Conservation (phyloP, 805 yeast genomes). For the Cyberlindnera misumaiensis region DNA sequence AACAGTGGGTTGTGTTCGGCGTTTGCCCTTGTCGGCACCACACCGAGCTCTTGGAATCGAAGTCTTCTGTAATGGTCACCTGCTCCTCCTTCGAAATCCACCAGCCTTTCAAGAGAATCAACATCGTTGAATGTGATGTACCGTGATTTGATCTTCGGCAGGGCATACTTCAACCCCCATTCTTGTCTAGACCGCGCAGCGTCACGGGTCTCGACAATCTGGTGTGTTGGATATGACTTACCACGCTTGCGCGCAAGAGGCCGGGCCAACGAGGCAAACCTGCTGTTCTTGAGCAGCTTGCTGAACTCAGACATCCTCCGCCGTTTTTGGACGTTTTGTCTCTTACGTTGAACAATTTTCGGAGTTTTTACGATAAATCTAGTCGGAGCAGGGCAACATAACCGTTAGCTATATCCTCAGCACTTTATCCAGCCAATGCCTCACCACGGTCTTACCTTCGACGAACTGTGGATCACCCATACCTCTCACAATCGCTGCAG, state of each 20-base stretch:
- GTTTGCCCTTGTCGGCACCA: slow-evolving; percentile 26
- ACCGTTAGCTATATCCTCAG: slow-evolving; percentile 17
- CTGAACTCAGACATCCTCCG: slow-evolving; percentile 21
- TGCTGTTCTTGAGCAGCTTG: slow-evolving; percentile 25
- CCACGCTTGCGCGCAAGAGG: slow-evolving; percentile 12
- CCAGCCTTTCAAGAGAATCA: slow-evolving; percentile 60
- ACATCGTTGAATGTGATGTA: slow-evolving; percentile 58
- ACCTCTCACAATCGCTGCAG: slow-evolving; percentile 72
- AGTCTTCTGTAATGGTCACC: slow-evolving; percentile 54
- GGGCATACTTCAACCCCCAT: slow-evolving; percentile 67
- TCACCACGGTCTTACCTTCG: slow-evolving; percentile 65
- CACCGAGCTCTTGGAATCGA: slow-evolving; percentile 63
- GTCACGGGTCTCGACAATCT: slow-evolving; percentile 62
- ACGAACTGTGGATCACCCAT: slow-evolving; percentile 43
- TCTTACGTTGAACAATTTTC: background rate
- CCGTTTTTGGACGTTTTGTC: background rate
- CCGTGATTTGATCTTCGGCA: slow-evolving; percentile 59
- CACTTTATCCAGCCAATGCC: slow-evolving; percentile 52
- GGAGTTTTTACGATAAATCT: background rate
- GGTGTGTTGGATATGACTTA: slow-evolving; percentile 53
- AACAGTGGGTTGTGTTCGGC: slow-evolving; percentile 29
- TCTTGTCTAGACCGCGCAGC: slow-evolving; percentile 59
- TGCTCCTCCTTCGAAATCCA: slow-evolving; percentile 61
- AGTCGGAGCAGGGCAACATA: background rate
- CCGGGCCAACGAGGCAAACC: slow-evolving; percentile 29